Evolutionary conservation across 345 rosid genomes (phyloP).

Genomic region (Euphorbia lathyris): DNA sequence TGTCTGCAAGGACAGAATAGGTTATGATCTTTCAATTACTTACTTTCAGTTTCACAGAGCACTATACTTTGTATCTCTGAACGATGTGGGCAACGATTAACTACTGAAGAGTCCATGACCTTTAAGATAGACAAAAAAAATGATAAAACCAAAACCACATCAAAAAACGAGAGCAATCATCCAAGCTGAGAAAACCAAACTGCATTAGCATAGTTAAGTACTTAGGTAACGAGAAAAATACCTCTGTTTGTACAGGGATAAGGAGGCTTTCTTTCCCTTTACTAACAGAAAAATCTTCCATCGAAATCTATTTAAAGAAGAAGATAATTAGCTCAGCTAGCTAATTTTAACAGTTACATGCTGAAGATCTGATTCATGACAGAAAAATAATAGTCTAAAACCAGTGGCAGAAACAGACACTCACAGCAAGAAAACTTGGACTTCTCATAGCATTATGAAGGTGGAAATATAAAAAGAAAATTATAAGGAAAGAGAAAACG

Average conservation of each 20-base stretch:
- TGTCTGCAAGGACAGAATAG: background rate
- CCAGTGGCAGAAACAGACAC: background rate
- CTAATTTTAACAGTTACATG: background rate
- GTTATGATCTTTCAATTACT: slow-evolving; percentile 19
- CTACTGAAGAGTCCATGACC: slow-evolving; percentile 39
- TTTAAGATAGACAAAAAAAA: slow-evolving; percentile 8
- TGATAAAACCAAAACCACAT: too few species aligned
- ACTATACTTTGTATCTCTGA: slow-evolving; percentile 62
- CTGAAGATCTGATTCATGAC: background rate
- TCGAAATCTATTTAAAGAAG: slow-evolving; percentile 33
- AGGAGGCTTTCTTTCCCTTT: slow-evolving; percentile 65
- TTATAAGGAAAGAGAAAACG: background rate
- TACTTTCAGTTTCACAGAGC: slow-evolving; percentile 45
- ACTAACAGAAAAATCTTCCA: slow-evolving; percentile 39
- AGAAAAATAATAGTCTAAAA: background rate
- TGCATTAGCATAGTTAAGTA: background rate
- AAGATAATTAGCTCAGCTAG: background rate
- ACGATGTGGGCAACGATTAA: slow-evolving; percentile 62
- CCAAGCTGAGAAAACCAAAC: background rate
- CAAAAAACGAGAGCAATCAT: too few species aligned
- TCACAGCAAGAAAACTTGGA: background rate
- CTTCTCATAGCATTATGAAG: background rate
- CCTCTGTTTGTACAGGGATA: slow-evolving; percentile 48
- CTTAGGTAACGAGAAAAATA: slow-evolving; percentile 10
- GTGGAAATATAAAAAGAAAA: background rate